A percentile compares a stretch with the other conserved stretches of the same genome.
Evolutionary conservation across 345 rosid species (phyloP).

Genomic region (Acer campestre): DNA sequence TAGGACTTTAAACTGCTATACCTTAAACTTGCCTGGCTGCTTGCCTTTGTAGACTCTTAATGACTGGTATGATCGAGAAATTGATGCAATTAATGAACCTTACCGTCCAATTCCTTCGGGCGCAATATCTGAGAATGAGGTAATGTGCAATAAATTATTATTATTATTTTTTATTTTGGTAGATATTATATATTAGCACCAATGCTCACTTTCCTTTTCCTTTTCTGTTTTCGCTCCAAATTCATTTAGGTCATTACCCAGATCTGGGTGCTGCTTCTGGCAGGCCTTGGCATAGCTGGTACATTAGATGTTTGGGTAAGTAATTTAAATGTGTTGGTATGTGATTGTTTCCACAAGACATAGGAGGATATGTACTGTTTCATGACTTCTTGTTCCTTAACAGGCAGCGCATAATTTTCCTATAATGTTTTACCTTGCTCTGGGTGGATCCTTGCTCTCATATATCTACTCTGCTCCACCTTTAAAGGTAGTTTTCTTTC

Average conservation of each 20-base stretch:
- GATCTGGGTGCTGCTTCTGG: conserved; percentile 84
- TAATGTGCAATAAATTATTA: conserved; percentile 18
- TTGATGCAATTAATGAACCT: conserved; percentile 97
- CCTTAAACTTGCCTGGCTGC: conserved; percentile 17
- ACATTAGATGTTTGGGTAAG: conserved; percentile 90
- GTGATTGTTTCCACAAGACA: conserved; percentile 9
- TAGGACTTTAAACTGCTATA: conserved; percentile 15
- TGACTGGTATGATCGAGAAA: conserved; percentile 96
- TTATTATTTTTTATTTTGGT: not conserved
- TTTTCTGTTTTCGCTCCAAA: conserved; percentile 10
- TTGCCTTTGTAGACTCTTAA: conserved; percentile 67
- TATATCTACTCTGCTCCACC: conserved; percentile 99
- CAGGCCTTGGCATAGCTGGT: conserved; percentile 86
- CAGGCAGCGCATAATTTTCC: conserved; percentile 95
- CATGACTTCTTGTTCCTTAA: conserved; percentile 33
- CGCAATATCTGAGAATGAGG: conserved; percentile 92
- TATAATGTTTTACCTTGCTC: conserved; percentile 75
- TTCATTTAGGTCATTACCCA: conserved; percentile 79
- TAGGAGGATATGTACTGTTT: not conserved
- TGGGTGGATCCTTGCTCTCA: conserved; percentile 96
- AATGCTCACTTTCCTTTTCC: not conserved
- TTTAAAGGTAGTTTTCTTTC: conserved; percentile 63
- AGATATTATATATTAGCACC: not conserved
- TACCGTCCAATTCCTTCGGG: conserved; percentile 98
- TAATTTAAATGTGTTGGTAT: conserved; percentile 18